Evolutionary conservation across 495 filamentous ascomycete genomes (phyloP).

Genomic region (Staphylotrichum longicolle): DNA sequence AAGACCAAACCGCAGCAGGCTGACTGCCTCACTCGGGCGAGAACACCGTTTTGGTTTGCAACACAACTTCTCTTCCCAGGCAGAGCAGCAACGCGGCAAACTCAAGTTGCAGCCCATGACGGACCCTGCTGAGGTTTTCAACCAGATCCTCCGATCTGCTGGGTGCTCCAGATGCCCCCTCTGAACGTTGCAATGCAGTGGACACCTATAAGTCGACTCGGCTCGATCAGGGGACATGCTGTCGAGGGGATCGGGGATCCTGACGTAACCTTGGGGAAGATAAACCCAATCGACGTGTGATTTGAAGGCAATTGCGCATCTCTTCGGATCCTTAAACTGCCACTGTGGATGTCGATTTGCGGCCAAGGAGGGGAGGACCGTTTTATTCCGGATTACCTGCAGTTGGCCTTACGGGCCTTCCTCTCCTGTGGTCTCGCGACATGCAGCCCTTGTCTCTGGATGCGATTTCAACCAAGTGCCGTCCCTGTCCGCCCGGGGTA

Average conservation of each 20-base stretch:
- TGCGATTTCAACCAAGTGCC: conserved; percentile 18
- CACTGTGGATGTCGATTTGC: conserved; percentile 17
- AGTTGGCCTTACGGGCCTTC: conserved; percentile 30
- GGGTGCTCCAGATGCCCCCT: neutral
- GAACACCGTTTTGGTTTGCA: too few relatives aligned
- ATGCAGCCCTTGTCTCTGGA: conserved; percentile 23
- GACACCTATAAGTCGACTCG: too few relatives aligned
- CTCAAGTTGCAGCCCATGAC: neutral
- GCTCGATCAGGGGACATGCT: too few relatives aligned
- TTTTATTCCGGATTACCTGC: conserved; percentile 31
- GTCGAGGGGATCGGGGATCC: conserved; percentile 3
- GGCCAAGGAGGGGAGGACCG: conserved; percentile 3
- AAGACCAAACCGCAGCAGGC: neutral
- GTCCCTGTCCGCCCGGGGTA: conserved; percentile 20
- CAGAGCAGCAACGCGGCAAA: too few relatives aligned
- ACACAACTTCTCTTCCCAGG: too few relatives aligned
- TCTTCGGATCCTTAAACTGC: conserved; percentile 8
- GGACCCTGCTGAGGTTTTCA: too few relatives aligned
- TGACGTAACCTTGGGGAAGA: conserved; percentile 13
- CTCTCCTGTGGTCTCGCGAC: conserved; percentile 17
- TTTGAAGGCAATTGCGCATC: conserved; percentile 2
- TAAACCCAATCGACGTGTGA: neutral
- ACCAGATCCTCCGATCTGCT: too few relatives aligned
- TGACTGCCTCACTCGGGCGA: too few relatives aligned
- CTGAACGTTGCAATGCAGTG: too few relatives aligned